A percentile compares a stretch with the other conserved stretches of the same genome.
phyloP scores from a whole-genome alignment of 805 yeast species.

The Cyberlindnera euphorbiae region DNA sequence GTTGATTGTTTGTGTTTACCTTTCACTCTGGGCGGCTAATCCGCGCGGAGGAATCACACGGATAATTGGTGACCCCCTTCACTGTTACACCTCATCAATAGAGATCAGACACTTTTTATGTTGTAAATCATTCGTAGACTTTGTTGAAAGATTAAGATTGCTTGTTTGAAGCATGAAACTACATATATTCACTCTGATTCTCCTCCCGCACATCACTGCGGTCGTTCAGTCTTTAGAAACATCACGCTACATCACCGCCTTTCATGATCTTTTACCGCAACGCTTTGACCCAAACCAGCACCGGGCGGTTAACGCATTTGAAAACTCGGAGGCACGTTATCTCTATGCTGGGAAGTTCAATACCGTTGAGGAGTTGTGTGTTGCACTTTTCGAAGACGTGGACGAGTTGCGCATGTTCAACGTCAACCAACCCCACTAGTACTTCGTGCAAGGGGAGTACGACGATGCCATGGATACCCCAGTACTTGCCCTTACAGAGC shows the following conservation, averaged over 20 bases:
- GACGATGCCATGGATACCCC: conserved; percentile 10
- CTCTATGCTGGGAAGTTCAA: conserved; percentile 12
- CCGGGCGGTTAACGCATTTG: conserved; percentile 3
- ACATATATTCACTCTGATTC: too few species aligned
- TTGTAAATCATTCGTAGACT: too few species aligned
- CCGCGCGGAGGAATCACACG: background rate
- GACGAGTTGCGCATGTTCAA: conserved; percentile 10
- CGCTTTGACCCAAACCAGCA: background rate
- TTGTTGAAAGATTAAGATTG: too few species aligned
- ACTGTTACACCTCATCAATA: too few species aligned
- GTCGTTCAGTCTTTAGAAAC: too few species aligned
- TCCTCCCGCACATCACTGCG: too few species aligned
- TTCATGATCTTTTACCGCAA: conserved; percentile 1
- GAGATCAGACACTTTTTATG: too few species aligned
- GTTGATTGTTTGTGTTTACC: conserved; percentile 2
- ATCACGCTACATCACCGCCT: conserved; percentile 2
- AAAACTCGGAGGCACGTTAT: background rate
- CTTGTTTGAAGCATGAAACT: too few species aligned
- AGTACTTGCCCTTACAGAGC: conserved; percentile 10
- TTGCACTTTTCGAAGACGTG: conserved; percentile 13
- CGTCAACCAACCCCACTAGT: conserved; percentile 6
- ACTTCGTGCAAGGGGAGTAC: conserved; percentile 6
- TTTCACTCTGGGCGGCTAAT: conserved; percentile 3
- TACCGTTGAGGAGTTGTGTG: conserved; percentile 12
- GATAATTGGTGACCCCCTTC: too few species aligned